Conservation (phyloP, 2,329 filamentous ascomycete species). For the Colletotrichum destructivum region DNA sequence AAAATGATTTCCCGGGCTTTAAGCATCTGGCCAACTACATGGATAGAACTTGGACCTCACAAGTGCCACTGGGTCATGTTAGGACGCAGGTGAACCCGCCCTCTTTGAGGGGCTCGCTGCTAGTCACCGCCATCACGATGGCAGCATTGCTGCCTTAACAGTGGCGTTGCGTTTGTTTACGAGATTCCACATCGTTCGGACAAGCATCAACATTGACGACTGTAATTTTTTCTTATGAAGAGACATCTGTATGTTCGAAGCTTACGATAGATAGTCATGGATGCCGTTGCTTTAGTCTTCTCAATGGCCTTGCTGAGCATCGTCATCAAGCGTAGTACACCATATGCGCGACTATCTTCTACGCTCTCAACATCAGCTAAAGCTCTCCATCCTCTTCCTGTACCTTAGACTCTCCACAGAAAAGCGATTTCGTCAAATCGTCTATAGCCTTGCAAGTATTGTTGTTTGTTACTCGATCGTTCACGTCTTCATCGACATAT, state of each 20-base stretch:
- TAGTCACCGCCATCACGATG: constrained; percentile 45
- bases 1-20: no score
- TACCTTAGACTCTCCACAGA: constrained; percentile 26
- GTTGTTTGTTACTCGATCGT: constrained; percentile 52
- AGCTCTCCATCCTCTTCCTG: constrained; percentile 37
- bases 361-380: constrained; percentile 31
- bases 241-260: neutral
- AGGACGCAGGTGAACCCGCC: constrained; percentile 40
- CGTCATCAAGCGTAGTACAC: constrained; percentile 40
- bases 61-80: constrained; percentile 45
- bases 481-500: constrained; percentile 20
- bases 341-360: constrained; percentile 14
- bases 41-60: constrained; percentile 3
- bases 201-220: constrained; percentile 48
- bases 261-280: constrained; percentile 37
- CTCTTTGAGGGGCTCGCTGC: constrained; percentile 44
- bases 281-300: constrained; percentile 46
- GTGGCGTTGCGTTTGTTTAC: constrained; percentile 49
- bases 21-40: neutral
- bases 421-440: constrained; percentile 39
- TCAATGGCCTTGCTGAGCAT: constrained; percentile 46
- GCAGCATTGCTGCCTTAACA: constrained; percentile 45
- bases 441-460: constrained; percentile 47
- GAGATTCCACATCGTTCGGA: constrained; percentile 48
- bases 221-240: constrained; percentile 42